Evolutionary conservation across 768 basidiomycete genomes (phyloP).

Genomic region (Lanmaoa rubissima): DNA sequence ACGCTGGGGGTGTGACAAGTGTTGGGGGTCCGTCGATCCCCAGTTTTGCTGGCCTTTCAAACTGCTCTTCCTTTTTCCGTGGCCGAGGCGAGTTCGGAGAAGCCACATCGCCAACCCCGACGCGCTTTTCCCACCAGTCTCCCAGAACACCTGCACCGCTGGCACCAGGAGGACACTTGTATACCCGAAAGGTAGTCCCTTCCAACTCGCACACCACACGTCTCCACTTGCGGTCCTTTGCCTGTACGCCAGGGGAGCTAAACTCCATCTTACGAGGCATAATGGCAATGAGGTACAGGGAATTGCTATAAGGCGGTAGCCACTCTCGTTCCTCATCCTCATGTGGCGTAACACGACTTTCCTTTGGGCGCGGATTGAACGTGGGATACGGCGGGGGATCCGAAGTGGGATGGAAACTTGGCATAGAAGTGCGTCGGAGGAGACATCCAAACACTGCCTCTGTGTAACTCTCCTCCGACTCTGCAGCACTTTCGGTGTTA

Average conservation of each 20-base stretch:
- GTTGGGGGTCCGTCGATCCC: slow-evolving; percentile 13
- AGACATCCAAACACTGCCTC: slow-evolving; percentile 39
- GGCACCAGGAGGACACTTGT: slow-evolving; percentile 46
- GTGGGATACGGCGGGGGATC: slow-evolving; percentile 70
- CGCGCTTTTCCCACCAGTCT: slow-evolving; percentile 76
- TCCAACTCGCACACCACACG: slow-evolving; percentile 85
- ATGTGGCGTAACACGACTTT: slow-evolving; percentile 35
- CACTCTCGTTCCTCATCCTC: slow-evolving; percentile 86
- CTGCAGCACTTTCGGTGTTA: slow-evolving; percentile 8
- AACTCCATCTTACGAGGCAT: slow-evolving; percentile 97
- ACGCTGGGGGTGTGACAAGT: background rate
- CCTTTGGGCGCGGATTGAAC: slow-evolving; percentile 35
- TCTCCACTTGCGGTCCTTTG: slow-evolving; percentile 90
- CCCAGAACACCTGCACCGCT: slow-evolving; percentile 54
- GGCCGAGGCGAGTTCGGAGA: slow-evolving; percentile 27
- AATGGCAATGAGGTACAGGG: slow-evolving; percentile 73
- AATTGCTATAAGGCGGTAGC: slow-evolving; percentile 81
- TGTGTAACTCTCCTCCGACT: slow-evolving; percentile 20
- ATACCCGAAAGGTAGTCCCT: slow-evolving; percentile 85
- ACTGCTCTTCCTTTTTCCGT: slow-evolving; percentile 26
- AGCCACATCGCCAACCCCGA: slow-evolving; percentile 67
- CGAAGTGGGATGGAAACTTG: slow-evolving; percentile 55
- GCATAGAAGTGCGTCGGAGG: slow-evolving; percentile 67
- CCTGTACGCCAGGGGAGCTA: slow-evolving; percentile 75
- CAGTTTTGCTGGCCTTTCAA: slow-evolving; percentile 26